phyloP scores from a whole-genome alignment of 305 asterid genomes.

The Plantago coronopus region DNA sequence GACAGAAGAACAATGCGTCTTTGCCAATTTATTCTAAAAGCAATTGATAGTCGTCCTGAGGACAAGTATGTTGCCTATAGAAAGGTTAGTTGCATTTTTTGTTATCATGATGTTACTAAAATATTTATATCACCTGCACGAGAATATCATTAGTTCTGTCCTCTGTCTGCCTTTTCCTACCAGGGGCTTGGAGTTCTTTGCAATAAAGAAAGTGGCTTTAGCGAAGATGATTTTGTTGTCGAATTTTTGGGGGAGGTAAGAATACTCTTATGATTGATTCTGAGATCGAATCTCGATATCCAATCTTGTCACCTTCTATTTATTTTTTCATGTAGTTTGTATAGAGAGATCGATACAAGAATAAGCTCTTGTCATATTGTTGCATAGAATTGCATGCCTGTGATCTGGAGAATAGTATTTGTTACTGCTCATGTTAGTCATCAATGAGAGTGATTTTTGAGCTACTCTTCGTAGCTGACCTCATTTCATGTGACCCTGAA shows the following conservation, averaged over 20 bases:
- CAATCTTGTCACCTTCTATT: constrained; percentile 2
- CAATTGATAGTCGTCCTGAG: constrained; percentile 77
- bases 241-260: constrained; percentile 98
- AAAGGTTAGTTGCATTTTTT: constrained; percentile 53
- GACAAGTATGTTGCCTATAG: constrained; percentile 96
- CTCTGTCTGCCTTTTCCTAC: constrained; percentile 24
- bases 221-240: constrained; percentile 90
- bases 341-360: neutral
- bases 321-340: constrained; percentile 7
- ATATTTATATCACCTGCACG: neutral
- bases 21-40: constrained; percentile 72
- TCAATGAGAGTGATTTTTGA: neutral
- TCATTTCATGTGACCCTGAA: constrained; percentile 10
- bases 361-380: no score
- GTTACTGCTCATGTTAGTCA: neutral
- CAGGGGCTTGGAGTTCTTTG: constrained; percentile 99
- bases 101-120: constrained; percentile 9
- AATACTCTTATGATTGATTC: neutral
- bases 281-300: constrained; percentile 1
- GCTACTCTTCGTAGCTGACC: constrained; percentile 13
- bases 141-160: constrained; percentile 20
- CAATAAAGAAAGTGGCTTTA: constrained; percentile 90
- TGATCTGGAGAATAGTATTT: neutral
- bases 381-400: neutral
- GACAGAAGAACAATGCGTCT: constrained; percentile 58